Percentiles rank a stretch among this genome's conserved stretches.
Conservation (phyloP, 768 basidiomycete genomes). For the Crepidotus variabilis region DNA sequence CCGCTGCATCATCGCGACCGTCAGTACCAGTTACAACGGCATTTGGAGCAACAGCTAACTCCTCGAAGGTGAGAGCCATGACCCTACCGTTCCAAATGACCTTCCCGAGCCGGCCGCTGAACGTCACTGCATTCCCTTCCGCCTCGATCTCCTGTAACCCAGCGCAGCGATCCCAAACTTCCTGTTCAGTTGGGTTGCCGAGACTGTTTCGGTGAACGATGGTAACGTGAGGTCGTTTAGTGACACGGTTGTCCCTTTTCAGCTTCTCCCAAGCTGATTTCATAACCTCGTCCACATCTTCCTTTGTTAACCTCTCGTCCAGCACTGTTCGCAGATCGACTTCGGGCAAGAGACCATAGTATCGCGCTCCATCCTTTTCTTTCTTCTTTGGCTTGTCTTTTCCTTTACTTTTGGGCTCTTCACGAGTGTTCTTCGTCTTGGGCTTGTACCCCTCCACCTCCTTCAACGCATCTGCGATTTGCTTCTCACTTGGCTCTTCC, state of each 20-base stretch:
- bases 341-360: constrained; percentile 79
- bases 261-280: constrained; percentile 48
- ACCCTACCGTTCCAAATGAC: constrained; percentile 76
- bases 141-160: constrained; percentile 29
- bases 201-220: constrained; percentile 62
- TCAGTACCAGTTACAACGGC: not conserved
- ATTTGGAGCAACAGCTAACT: constrained; percentile 35
- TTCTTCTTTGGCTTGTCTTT: constrained; percentile 28
- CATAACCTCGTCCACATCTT: constrained; percentile 25
- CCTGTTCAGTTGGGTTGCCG: constrained; percentile 12
- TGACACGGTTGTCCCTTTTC: constrained; percentile 41
- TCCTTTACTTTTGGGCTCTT: constrained; percentile 27
- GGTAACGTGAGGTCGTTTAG: constrained; percentile 76
- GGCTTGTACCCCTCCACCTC: constrained; percentile 34
- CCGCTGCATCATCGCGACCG: not conserved
- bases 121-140: constrained; percentile 40
- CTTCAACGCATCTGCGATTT: constrained; percentile 55
- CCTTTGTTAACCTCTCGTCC: constrained; percentile 31
- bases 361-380: constrained; percentile 44
- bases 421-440: constrained; percentile 18
- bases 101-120: constrained; percentile 55
- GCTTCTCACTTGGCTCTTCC: constrained; percentile 46
- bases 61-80: constrained; percentile 76
- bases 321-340: constrained; percentile 54
- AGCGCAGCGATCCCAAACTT: constrained; percentile 48